phyloP scores from a whole-genome alignment of 805 yeast genomes.

The Saccharomycopsis sp. region DNA sequence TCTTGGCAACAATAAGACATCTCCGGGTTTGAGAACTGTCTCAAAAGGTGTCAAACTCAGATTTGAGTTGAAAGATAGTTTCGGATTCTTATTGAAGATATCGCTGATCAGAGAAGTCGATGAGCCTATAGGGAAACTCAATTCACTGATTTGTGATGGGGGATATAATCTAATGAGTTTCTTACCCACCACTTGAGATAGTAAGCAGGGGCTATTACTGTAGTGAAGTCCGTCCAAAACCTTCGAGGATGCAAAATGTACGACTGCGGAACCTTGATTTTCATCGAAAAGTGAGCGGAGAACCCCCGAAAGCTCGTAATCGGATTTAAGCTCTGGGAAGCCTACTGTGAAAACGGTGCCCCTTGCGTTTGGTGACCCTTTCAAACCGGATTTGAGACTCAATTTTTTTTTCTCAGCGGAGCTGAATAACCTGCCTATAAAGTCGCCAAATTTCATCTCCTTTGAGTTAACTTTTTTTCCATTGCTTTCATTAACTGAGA shows the following conservation, averaged over 20 bases:
- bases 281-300: slow-evolving; percentile 21
- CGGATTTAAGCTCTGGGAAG: slow-evolving; percentile 27
- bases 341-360: slow-evolving; percentile 27
- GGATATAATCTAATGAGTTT: slow-evolving; percentile 31
- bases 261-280: slow-evolving; percentile 29
- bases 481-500: slow-evolving; percentile 26
- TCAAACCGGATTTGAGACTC: slow-evolving; percentile 28
- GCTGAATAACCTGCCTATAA: slow-evolving; percentile 24
- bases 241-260: slow-evolving; percentile 29
- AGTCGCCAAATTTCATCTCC: slow-evolving; percentile 25
- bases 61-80: slow-evolving; percentile 13
- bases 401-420: slow-evolving; percentile 5
- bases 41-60: slow-evolving; percentile 26
- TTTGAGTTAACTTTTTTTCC: slow-evolving; percentile 27
- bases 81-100: slow-evolving; percentile 22
- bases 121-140: slow-evolving; percentile 28
- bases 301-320: slow-evolving; percentile 27
- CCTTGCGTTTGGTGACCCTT: slow-evolving; percentile 26
- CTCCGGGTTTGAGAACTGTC: slow-evolving; percentile 30
- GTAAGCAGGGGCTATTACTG: slow-evolving; percentile 32
- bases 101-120: slow-evolving; percentile 30
- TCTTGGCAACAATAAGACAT: slow-evolving; percentile 31
- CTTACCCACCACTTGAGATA: slow-evolving; percentile 31
- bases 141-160: slow-evolving; percentile 27
- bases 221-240: slow-evolving; percentile 33